Conservation (phyloP, 176 grass and related monocot species). For the Avena eriantha region DNA sequence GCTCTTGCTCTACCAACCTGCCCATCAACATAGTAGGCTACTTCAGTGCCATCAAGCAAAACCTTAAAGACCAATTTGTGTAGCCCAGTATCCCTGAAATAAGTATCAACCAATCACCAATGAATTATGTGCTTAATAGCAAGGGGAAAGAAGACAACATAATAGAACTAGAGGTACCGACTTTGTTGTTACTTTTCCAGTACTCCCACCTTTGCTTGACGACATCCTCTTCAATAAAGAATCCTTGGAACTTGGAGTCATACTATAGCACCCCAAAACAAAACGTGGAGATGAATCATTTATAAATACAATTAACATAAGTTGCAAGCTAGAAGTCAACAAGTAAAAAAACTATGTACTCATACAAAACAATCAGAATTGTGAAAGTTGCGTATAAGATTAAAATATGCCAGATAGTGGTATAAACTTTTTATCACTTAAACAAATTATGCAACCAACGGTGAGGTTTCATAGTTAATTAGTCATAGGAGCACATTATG, state of each 20-base stretch:
- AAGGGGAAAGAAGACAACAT: slow-evolving; percentile 13
- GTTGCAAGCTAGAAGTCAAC: slow-evolving; percentile 29
- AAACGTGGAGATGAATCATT: slow-evolving; percentile 26
- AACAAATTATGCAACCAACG: slow-evolving; percentile 26
- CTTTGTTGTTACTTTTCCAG: slow-evolving; percentile 84
- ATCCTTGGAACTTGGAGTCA: slow-evolving; percentile 49
- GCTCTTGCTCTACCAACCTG: slow-evolving; percentile 59
- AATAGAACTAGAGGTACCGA: slow-evolving; percentile 51
- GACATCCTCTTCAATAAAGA: slow-evolving; percentile 51
- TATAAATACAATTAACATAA: slow-evolving; percentile 19
- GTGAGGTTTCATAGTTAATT: not conserved
- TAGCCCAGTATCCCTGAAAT: slow-evolving; percentile 67
- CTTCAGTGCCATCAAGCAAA: slow-evolving; percentile 87
- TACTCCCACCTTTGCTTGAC: slow-evolving; percentile 54
- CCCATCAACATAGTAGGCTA: slow-evolving; percentile 82
- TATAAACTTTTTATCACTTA: not conserved
- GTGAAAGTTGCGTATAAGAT: not conserved
- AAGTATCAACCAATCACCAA: slow-evolving; percentile 20
- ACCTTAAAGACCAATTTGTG: slow-evolving; percentile 88
- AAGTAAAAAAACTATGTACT: not conserved
- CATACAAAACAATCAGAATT: slow-evolving; percentile 7
- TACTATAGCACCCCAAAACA: slow-evolving; percentile 33
- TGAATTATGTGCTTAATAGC: slow-evolving; percentile 35
- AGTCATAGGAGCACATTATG: slow-evolving; percentile 24
- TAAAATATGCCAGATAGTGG: not conserved